A percentile compares a stretch with the other conserved stretches of the same genome.
These are phyloP conservation scores for Clonostachys rosea DNA, from an alignment of 2,329 filamentous ascomycete species.

Conservation along the genomic window DNA sequence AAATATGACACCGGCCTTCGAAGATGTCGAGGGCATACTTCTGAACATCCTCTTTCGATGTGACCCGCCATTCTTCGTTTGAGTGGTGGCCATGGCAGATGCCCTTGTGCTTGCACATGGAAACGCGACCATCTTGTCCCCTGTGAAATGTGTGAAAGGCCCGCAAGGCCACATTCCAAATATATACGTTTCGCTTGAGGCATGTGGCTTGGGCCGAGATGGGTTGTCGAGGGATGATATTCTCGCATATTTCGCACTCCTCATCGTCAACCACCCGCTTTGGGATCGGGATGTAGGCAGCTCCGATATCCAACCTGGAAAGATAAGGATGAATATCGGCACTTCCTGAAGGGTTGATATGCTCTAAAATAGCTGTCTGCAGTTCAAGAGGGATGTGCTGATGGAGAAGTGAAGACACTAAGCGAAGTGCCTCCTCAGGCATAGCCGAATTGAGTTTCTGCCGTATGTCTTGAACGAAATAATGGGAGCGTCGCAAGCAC, in stretches of 20 bases:
- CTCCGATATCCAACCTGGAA: not conserved
- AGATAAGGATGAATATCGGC: not conserved
- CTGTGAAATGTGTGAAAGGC: not conserved
- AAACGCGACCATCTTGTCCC: not conserved
- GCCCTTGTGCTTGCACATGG: not conserved
- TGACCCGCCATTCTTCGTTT: too few relatives aligned
- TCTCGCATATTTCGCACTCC: not conserved
- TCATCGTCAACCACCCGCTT: not conserved
- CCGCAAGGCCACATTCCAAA: not conserved
- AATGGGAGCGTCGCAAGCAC: too few relatives aligned
- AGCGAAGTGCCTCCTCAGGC: too few relatives aligned
- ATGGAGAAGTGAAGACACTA: too few relatives aligned
- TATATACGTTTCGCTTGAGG: not conserved
- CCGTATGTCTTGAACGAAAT: too few relatives aligned
- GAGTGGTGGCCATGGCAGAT: not conserved
- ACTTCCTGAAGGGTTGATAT: too few relatives aligned
- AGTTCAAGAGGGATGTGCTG: too few relatives aligned
- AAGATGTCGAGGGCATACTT: too few relatives aligned
- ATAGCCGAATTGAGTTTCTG: too few relatives aligned
- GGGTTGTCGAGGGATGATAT: not conserved
- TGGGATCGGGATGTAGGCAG: not conserved
- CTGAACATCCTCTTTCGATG: too few relatives aligned
- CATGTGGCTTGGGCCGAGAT: not conserved
- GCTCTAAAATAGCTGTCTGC: too few relatives aligned
- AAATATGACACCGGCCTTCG: too few relatives aligned